A percentile compares a stretch with the other conserved stretches of the same genome.
Evolutionary conservation across 2,329 filamentous ascomycete species (phyloP).

Genomic region (Diaporthe velutina): DNA sequence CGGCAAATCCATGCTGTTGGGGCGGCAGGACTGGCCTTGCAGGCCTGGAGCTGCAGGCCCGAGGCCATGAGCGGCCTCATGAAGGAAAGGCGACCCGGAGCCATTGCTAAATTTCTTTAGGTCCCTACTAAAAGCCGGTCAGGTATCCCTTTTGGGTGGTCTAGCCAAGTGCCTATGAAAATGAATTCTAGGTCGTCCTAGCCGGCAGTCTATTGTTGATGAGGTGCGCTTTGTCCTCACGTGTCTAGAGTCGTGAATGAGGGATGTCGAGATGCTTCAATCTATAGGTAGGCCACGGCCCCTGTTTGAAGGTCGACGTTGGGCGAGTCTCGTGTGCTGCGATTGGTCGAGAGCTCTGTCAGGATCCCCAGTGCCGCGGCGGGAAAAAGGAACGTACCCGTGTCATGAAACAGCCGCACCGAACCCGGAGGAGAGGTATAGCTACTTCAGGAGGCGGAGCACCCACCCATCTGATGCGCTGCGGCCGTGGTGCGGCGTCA

Average conservation of each 20-base stretch:
- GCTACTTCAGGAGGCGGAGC: constrained; percentile 34
- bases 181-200: too few species aligned
- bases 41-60: neutral
- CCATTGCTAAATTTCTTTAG: constrained; percentile 10
- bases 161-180: neutral
- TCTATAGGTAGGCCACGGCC: constrained; percentile 1
- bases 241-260: neutral
- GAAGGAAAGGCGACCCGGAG: constrained; percentile 2
- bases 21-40: neutral
- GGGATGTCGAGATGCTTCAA: neutral
- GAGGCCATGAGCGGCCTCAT: constrained; percentile 9
- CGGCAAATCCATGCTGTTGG: constrained; percentile 15
- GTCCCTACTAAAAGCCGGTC: neutral
- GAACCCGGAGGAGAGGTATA: neutral
- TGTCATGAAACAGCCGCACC: neutral
- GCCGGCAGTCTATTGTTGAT: neutral
- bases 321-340: neutral
- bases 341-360: neutral
- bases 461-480: constrained; percentile 17
- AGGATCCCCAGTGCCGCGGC: neutral
- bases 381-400: constrained; percentile 9
- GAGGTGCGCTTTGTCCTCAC: neutral
- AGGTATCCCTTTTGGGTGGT: neutral
- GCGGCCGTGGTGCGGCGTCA: constrained; percentile 38
- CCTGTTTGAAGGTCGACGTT: constrained; percentile 13